These are phyloP conservation scores for Suhomyces prunicola DNA, from an alignment of 805 yeast genomes.

Conservation along the genomic window DNA sequence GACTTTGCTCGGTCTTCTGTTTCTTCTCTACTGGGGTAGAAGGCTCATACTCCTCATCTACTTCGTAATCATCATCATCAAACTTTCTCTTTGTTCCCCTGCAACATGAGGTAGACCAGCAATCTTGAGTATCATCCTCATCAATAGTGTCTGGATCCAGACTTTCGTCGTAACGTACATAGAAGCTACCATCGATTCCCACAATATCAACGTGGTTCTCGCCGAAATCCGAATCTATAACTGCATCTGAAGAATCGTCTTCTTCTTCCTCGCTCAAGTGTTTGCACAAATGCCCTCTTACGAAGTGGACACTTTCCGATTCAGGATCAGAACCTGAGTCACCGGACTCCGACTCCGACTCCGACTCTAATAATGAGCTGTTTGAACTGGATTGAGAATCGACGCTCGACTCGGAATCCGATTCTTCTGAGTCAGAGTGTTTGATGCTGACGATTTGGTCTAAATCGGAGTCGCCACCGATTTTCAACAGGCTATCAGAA, in stretches of 20 bases:
- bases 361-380: neutral
- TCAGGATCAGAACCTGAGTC: neutral
- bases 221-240: slow-evolving; percentile 2
- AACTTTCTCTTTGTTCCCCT: slow-evolving; percentile 3
- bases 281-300: neutral
- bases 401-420: neutral
- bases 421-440: neutral
- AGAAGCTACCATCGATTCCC: neutral
- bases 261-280: slow-evolving; percentile 4
- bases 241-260: slow-evolving; percentile 3
- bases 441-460: neutral
- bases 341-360: slow-evolving; percentile 1
- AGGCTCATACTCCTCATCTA: slow-evolving; percentile 1
- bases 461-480: neutral
- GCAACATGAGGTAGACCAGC: neutral
- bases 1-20: slow-evolving; percentile 8
- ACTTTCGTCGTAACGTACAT: neutral
- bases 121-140: neutral
- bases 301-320: neutral
- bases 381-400: neutral
- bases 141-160: neutral
- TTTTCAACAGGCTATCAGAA: neutral
- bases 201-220: neutral
- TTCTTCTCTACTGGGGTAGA: slow-evolving; percentile 10
- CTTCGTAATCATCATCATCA: slow-evolving; percentile 6